Percentiles rank a stretch among this genome's conserved stretches.
Conservation (phyloP, 2,329 filamentous ascomycete species). For the Claviceps humidiphila region DNA sequence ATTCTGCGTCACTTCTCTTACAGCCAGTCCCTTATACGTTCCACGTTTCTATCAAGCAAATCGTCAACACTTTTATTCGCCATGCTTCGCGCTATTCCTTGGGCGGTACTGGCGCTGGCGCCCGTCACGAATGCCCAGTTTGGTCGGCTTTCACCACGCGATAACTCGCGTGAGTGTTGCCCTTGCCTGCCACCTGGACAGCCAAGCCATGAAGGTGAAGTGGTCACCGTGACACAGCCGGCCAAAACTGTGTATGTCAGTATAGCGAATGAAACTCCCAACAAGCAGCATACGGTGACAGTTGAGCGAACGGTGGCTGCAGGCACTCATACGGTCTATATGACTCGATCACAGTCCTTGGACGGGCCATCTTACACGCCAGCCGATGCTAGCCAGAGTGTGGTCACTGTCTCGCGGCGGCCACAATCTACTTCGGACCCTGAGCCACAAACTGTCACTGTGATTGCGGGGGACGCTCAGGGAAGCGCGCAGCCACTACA, state of each 20-base stretch:
- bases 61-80: not conserved
- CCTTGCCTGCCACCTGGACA: slow-evolving; percentile 14
- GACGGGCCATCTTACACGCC: not conserved
- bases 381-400: slow-evolving; percentile 1
- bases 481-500: not conserved
- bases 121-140: slow-evolving; percentile 15
- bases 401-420: slow-evolving; percentile 6
- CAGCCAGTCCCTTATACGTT: not conserved
- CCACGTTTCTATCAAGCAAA: not conserved
- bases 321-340: slow-evolving; percentile 8
- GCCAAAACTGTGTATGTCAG: slow-evolving; percentile 16
- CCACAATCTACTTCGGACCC: not conserved
- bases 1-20: not conserved
- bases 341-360: slow-evolving; percentile 4
- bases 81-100: slow-evolving; percentile 15
- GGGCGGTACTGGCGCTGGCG: slow-evolving; percentile 15
- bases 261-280: slow-evolving; percentile 8
- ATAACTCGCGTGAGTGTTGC: slow-evolving; percentile 15
- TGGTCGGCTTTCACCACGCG: slow-evolving; percentile 10
- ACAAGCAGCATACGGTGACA: slow-evolving; percentile 7
- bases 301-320: slow-evolving; percentile 10
- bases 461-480: not conserved
- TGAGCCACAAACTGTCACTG: slow-evolving; percentile 6
- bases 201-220: slow-evolving; percentile 7
- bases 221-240: slow-evolving; percentile 15